Conservation (phyloP, 2,329 filamentous ascomycete species). For the Chaetomiaceae sp. region DNA sequence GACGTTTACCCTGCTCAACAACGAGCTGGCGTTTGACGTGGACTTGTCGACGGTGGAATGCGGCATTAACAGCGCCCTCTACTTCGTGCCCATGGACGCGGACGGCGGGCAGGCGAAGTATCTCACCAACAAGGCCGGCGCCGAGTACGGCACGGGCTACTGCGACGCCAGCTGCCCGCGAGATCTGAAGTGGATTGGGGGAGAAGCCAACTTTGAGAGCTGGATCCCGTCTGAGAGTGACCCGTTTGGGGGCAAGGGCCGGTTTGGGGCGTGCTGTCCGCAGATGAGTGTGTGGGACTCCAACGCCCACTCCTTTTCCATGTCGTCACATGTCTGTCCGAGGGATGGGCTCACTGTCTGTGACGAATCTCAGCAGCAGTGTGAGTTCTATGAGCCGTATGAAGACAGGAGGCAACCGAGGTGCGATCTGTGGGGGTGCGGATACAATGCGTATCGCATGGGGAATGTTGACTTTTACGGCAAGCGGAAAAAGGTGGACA, state of each 20-base stretch:
- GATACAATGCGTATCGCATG: constrained; percentile 57
- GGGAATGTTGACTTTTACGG: too few species aligned
- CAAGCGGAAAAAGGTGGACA: too few species aligned
- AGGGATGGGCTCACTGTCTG: background rate
- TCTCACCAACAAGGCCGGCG: constrained; percentile 41
- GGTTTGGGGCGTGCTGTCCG: constrained; percentile 46
- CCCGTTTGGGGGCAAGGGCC: constrained; percentile 42
- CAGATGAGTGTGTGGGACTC: constrained; percentile 58
- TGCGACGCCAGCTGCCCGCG: constrained; percentile 46
- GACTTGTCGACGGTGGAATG: constrained; percentile 60
- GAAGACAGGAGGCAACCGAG: background rate
- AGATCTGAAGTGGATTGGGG: constrained; percentile 48
- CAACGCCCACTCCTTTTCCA: constrained; percentile 53
- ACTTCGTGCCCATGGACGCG: constrained; percentile 53
- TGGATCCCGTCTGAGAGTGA: constrained; percentile 45
- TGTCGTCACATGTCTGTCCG: constrained; percentile 47
- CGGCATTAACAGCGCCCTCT: constrained; percentile 62
- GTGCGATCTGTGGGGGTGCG: constrained; percentile 36
- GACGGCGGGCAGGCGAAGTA: constrained; percentile 47
- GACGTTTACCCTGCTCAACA: constrained; percentile 55
- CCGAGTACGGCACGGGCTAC: constrained; percentile 54
- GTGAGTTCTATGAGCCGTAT: constrained; percentile 37
- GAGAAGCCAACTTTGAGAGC: constrained; percentile 43
- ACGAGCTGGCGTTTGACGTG: constrained; percentile 64
- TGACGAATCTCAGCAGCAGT: constrained; percentile 29